Conservation (phyloP, 2,329 filamentous ascomycete genomes). For the Magnaporthales sp. region DNA sequence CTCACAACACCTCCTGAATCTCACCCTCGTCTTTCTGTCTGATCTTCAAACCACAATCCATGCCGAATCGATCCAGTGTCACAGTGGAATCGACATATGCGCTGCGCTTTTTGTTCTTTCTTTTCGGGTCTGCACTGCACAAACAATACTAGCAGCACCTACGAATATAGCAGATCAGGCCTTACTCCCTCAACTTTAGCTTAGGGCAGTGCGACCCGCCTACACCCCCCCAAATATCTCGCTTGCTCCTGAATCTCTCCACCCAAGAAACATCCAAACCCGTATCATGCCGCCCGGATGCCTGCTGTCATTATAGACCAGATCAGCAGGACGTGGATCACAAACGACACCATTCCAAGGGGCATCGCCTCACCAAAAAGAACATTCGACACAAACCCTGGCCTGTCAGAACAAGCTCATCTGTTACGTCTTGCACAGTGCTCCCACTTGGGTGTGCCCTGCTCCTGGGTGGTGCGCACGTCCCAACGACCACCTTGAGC, state of each 20-base stretch:
- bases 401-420: conserved; percentile 21
- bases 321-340: conserved; percentile 40
- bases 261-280: conserved; percentile 16
- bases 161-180: no score
- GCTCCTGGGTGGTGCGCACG: conserved; percentile 25
- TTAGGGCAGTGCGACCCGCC: background rate
- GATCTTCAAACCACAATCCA: conserved; percentile 19
- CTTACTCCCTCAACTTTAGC: no score
- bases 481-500: conserved; percentile 10
- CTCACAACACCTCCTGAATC: conserved; percentile 23
- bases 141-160: no score
- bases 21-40: conserved; percentile 15
- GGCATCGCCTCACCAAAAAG: conserved; percentile 23
- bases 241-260: background rate
- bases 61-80: conserved; percentile 10
- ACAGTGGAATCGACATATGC: conserved; percentile 5
- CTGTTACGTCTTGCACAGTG: conserved; percentile 27
- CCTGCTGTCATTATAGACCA: conserved; percentile 43
- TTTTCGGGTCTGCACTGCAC: background rate
- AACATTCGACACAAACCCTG: conserved; percentile 29
- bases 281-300: conserved; percentile 42
- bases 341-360: conserved; percentile 26
- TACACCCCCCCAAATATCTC: background rate
- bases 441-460: conserved; percentile 20
- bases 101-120: conserved; percentile 4